Conservation (phyloP, 2,329 filamentous ascomycete species). For the Aspergillus tamarii region DNA sequence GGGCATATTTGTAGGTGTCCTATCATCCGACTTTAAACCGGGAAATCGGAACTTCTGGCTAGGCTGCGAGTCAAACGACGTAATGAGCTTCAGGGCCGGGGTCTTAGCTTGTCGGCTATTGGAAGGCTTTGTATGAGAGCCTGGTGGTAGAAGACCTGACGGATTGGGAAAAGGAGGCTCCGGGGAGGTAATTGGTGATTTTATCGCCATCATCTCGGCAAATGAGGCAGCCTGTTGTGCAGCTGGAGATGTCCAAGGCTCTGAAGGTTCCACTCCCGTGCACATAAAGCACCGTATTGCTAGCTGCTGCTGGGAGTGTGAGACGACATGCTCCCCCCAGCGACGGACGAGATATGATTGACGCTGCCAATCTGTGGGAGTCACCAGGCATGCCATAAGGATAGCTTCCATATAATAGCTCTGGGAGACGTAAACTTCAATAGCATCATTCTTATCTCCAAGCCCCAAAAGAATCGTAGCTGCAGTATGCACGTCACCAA, state of each 20-base stretch:
- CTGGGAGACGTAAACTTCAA: constrained; percentile 93
- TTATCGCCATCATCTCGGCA: constrained; percentile 29
- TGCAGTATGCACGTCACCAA: constrained; percentile 86
- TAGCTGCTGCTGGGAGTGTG: constrained; percentile 83
- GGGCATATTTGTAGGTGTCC: constrained; percentile 73
- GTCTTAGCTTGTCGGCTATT: constrained; percentile 69
- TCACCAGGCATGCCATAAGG: constrained; percentile 80
- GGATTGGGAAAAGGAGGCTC: constrained; percentile 58
- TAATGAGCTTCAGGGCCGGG: constrained; percentile 87
- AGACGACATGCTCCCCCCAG: constrained; percentile 92
- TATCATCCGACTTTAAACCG: constrained; percentile 56
- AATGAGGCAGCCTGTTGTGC: constrained; percentile 63
- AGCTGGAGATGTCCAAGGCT: constrained; percentile 85
- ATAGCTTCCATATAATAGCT: constrained; percentile 91
- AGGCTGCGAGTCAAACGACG: constrained; percentile 68
- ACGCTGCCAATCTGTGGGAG: constrained; percentile 85
- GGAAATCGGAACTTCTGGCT: constrained; percentile 65
- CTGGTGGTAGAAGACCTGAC: constrained; percentile 24
- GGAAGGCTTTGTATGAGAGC: constrained; percentile 48
- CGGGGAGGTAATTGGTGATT: constrained; percentile 51
- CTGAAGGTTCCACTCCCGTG: constrained; percentile 79
- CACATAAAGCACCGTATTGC: constrained; percentile 94
- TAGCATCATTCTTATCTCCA: constrained; percentile 89
- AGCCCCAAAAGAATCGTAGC: constrained; percentile 91
- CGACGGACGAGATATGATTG: constrained; percentile 85